Base-by-base conservation (phyloP, 2,329 filamentous ascomycete species). In the Penicillium sp. region DNA sequence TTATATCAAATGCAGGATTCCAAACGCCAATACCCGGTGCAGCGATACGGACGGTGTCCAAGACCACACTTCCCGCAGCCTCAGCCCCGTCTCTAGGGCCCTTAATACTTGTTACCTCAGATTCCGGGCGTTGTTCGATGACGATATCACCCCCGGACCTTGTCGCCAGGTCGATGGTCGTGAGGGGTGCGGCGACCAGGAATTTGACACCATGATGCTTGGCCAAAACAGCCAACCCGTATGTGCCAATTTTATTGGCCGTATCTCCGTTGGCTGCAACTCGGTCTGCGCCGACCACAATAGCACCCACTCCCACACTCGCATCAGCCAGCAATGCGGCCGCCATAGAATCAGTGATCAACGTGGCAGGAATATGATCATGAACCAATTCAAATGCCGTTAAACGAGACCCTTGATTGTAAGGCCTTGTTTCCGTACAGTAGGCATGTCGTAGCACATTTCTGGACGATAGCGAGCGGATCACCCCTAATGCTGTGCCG, bases 1-100 rank as follows among this genome's bases (percentile, higher is more conserved):
- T 99, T 31, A 99, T 90, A 69, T 99, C 94, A 70, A 99, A 99
- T 0, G 92, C 89, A 29, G 94, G 94, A 72, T 99, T 99, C 92
- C 94, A 99, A 8, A 97, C 92, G 40, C 83, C 80, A 59, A 97
- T 92, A 2, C 85, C 85, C 68, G 82, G 79, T 5, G 86, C 84
- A 29, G 93, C 93, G 49, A 90, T 93, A 41, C 89, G 90, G 29
- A 97, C 85, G 12, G 88, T 85, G 54, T 87, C 88, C 51, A 76
- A 60, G 20, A 60, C 55, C 23, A 70, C 29, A 12, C 54, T 48
- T 18, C 86, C 85, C 49, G 79, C 79, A 40, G 41, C 27, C 46
- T 75, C 80, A 22, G 85, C 75, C 1, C 86, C 74, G 37, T 89
- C 84, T 14, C 89, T 80, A 1, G 90, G 90, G 2, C 93, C 93